Base-by-base conservation (phyloP, 352 stramenopile genomes). In the Phytophthora chlamydospora region DNA sequence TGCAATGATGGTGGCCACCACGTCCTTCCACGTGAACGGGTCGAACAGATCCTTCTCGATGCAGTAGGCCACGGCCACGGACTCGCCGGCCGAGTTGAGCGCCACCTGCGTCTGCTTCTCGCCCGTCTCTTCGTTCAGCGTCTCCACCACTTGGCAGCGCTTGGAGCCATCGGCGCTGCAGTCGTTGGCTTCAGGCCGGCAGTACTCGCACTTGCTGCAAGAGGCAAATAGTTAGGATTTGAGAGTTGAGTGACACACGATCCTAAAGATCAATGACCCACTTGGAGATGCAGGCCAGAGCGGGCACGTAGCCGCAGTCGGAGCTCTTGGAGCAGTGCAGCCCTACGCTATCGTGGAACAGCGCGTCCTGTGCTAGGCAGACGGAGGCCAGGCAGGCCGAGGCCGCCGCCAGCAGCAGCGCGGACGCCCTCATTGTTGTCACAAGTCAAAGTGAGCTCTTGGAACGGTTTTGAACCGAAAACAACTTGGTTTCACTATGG, bases 1-100 rank as follows among this genome's bases (percentile, higher is more conserved):
- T 34, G 86, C 85, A 16, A 93, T 78, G 44, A 84, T 42, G 0
- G 86, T 92, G 9, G 81, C 87, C 27, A 88, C 31, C 39, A 78
- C 64, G 50, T 97, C 89, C 24, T 66, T 85, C 51, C 68, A 73
- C 35, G 83, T 86, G 53, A 96, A 94, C 1, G 83, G 84, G 17
- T 75, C 58, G 45, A 95, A 95, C 14, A 95, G 62, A 39, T 95
- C 64, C 47, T 95, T 95, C 47, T 95, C 84, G 19, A 91, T 81
- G 66, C 86, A 95, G 41, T 75, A 90, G 33, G 83, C 76, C 6
- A 76, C 75, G 1, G 57, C 43, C 12, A 85, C 74, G 8, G 56
- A 51, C 36, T 83, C 42, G 16, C 70, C 68, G 2, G 44, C 35
- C 3, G 76, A 75, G 29, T 73, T 80, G 1, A 56, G 64, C 2